Percentiles rank a stretch among this genome's conserved stretches.
phyloP scores from a whole-genome alignment of 371 early-diverging fungal genomes.

The Dinochytrium kinnereticum region DNA sequence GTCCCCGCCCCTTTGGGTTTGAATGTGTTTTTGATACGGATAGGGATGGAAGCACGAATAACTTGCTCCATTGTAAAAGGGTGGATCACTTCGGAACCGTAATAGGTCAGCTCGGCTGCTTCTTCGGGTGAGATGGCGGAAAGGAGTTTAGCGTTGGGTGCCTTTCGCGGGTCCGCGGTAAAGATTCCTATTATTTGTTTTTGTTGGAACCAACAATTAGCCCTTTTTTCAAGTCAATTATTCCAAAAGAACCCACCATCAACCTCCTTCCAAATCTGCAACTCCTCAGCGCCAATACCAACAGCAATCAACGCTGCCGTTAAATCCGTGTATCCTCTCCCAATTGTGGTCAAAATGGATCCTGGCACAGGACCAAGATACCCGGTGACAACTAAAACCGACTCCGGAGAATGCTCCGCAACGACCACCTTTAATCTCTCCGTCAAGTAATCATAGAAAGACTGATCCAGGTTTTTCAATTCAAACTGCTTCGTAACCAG shows the following conservation, averaged over 20 bases:
- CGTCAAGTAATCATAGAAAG: conserved; percentile 89
- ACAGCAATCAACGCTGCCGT: conserved; percentile 95
- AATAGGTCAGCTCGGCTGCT: conserved; percentile 98
- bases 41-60: conserved; percentile 92
- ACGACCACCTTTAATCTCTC: conserved; percentile 70
- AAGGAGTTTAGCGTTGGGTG: conserved; percentile 85
- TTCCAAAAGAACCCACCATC: conserved; percentile 83
- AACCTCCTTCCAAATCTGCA: conserved; percentile 99
- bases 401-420: conserved; percentile 36
- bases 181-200: conserved; percentile 79
- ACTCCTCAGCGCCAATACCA: conserved; percentile 78
- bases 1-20: conserved; percentile 91
- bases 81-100: conserved; percentile 97
- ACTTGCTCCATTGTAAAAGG: conserved; percentile 99
- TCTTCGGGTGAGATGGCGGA: conserved; percentile 95
- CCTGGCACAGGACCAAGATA: conserved; percentile 97
- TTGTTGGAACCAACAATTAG: too few relatives aligned
- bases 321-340: conserved; percentile 98
- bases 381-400: conserved; percentile 87
- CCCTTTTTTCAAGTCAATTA: too few relatives aligned
- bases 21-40: conserved; percentile 97
- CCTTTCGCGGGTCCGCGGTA: conserved; percentile 98
- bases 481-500: conserved; percentile 82
- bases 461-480: conserved; percentile 76
- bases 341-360: conserved; percentile 85